Evolutionary conservation across 495 filamentous ascomycete species (phyloP).

Genomic region (Podospora comata): DNA sequence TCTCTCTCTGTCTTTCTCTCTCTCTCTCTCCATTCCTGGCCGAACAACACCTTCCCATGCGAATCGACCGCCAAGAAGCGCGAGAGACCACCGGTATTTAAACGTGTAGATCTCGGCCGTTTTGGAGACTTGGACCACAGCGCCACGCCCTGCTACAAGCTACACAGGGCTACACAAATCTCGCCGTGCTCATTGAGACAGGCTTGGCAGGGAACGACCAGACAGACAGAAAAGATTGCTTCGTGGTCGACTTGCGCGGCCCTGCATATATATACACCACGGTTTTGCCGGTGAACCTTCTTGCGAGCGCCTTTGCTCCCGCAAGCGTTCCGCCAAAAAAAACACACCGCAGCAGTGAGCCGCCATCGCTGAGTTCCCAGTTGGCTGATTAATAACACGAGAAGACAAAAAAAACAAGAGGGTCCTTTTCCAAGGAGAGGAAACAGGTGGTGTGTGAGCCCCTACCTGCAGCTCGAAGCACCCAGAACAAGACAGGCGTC

Average conservation of each 20-base stretch:
- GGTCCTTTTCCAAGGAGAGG: not conserved
- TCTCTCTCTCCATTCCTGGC: conserved; percentile 1
- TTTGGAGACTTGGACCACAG: conserved; percentile 25
- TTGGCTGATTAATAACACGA: not conserved
- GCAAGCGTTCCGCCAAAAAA: not conserved
- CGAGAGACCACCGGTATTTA: conserved; percentile 29
- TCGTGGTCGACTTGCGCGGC: conserved; percentile 6
- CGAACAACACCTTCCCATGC: not conserved
- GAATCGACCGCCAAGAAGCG: conserved; percentile 25
- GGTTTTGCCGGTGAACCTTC: not conserved
- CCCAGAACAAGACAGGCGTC: not conserved
- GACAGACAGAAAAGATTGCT: not conserved
- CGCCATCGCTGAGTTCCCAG: not conserved
- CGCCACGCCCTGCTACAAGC: conserved; percentile 28
- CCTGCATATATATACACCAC: conserved; percentile 14
- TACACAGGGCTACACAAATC: conserved; percentile 36
- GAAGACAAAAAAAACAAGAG: not conserved
- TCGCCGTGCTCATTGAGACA: conserved; percentile 21
- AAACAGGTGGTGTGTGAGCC: not conserved
- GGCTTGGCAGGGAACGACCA: conserved; percentile 31
- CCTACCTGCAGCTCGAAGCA: not conserved
- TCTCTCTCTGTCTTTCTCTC: conserved; percentile 13
- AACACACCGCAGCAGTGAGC: conserved; percentile 8
- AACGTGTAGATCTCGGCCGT: conserved; percentile 32
- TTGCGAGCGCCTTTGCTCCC: not conserved